A percentile compares a stretch with the other conserved stretches of the same genome.
phyloP scores from a whole-genome alignment of 179 eudicot genomes.

The Silene noctiflora region DNA sequence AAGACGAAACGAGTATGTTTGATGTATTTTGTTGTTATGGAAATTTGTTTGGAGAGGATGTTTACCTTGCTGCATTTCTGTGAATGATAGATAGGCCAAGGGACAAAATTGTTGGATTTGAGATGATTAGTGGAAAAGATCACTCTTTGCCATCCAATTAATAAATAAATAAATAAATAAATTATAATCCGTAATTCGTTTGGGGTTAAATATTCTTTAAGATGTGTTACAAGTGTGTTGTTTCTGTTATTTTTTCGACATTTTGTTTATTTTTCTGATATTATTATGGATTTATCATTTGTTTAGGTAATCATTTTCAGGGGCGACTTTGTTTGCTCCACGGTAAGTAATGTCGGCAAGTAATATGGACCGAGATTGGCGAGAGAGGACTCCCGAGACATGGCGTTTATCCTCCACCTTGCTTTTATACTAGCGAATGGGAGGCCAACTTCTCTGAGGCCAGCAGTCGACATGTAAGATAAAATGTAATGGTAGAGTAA shows the following conservation, averaged over 20 bases:
- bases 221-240: slow-evolving; percentile 35
- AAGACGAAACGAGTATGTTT: slow-evolving; percentile 3
- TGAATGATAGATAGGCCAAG: slow-evolving; percentile 23
- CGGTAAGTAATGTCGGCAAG: too few species aligned
- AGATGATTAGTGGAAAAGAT: slow-evolving; percentile 41
- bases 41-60: not conserved
- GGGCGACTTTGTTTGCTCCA: too few species aligned
- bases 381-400: too few species aligned
- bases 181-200: too few species aligned
- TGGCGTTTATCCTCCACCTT: too few species aligned
- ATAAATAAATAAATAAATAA: too few species aligned
- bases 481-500: too few species aligned
- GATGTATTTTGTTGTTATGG: not conserved
- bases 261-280: not conserved
- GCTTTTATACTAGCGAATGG: too few species aligned
- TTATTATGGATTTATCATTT: not conserved
- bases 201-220: not conserved
- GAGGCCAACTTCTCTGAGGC: too few species aligned
- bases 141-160: slow-evolving; percentile 39
- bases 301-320: too few species aligned
- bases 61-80: slow-evolving; percentile 54
- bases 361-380: too few species aligned
- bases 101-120: slow-evolving; percentile 20
- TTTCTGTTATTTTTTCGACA: not conserved
- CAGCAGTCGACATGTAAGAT: too few species aligned